These are phyloP conservation scores for Plectosphaerella plurivora DNA, from an alignment of 2,329 filamentous ascomycete species.

Conservation along the genomic window DNA sequence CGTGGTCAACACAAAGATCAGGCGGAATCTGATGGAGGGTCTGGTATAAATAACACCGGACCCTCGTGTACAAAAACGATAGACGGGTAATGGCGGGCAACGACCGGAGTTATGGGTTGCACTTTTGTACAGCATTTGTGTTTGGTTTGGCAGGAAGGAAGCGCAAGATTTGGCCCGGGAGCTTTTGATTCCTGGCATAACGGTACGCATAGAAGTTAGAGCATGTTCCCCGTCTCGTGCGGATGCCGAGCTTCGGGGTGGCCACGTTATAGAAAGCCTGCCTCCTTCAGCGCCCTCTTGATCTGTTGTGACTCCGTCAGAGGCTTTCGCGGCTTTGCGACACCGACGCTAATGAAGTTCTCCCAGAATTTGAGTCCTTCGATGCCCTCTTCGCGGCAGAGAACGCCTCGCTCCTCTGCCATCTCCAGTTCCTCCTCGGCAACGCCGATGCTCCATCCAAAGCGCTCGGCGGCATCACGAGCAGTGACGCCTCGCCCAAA, in stretches of 20 bases:
- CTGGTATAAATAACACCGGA: constrained; percentile 27
- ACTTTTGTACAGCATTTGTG: too few relatives aligned
- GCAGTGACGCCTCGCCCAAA: constrained; percentile 87
- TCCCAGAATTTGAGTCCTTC: constrained; percentile 93
- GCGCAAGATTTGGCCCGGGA: too few relatives aligned
- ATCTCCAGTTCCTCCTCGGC: constrained; percentile 94
- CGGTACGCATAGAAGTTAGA: too few relatives aligned
- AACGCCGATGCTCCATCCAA: constrained; percentile 96
- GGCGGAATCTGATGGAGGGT: constrained; percentile 61
- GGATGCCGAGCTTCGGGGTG: too few relatives aligned
- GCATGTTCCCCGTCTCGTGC: too few relatives aligned
- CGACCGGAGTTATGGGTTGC: too few relatives aligned
- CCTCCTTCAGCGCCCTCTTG: constrained; percentile 35
- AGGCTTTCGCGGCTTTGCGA: constrained; percentile 18
- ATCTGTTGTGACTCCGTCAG: constrained; percentile 34
- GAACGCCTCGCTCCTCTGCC: constrained; percentile 83
- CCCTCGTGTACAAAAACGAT: not conserved
- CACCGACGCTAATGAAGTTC: constrained; percentile 59
- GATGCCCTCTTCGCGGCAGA: constrained; percentile 88
- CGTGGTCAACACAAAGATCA: constrained; percentile 74
- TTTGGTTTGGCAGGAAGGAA: too few relatives aligned
- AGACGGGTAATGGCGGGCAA: not conserved
- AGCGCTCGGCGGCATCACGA: constrained; percentile 81
- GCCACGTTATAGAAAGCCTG: not conserved
- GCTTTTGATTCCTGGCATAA: too few relatives aligned